These are phyloP conservation scores for Curvularia eragrostidis DNA, from an alignment of 2,329 filamentous ascomycete genomes.

Conservation along the genomic window DNA sequence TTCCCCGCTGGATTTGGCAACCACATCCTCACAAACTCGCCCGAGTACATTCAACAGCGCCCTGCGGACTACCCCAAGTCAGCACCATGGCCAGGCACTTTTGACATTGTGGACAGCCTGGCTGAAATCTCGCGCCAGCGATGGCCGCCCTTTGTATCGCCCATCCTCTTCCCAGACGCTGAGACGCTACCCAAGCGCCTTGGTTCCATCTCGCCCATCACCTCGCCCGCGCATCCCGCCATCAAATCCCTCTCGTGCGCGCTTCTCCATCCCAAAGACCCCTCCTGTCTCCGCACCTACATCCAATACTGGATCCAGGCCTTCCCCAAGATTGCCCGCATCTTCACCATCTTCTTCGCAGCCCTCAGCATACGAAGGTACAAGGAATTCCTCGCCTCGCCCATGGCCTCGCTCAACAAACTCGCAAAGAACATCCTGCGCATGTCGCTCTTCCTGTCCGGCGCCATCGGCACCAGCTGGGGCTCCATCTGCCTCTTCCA, in stretches of 20 bases:
- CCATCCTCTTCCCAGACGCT: conserved; percentile 80
- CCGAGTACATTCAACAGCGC: conserved; percentile 77
- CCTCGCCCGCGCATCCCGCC: conserved; percentile 82
- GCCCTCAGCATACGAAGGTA: conserved; percentile 73
- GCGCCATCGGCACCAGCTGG: conserved; percentile 87
- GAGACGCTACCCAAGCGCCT: conserved; percentile 70
- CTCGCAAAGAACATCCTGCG: conserved; percentile 74
- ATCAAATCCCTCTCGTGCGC: conserved; percentile 88
- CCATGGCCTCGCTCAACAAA: conserved; percentile 69
- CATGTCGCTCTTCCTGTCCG: conserved; percentile 78
- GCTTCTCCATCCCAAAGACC: conserved; percentile 83
- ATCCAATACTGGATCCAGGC: conserved; percentile 85
- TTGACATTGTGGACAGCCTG: conserved; percentile 80
- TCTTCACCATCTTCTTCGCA: conserved; percentile 78
- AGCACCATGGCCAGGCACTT: conserved; percentile 75
- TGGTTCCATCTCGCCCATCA: conserved; percentile 75
- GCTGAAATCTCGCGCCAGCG: conserved; percentile 79
- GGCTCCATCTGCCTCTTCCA: conserved; percentile 90
- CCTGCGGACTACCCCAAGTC: conserved; percentile 71
- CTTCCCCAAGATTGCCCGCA: conserved; percentile 78
- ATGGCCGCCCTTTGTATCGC: conserved; percentile 89
- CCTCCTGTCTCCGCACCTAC: conserved; percentile 86
- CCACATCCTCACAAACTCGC: conserved; percentile 74
- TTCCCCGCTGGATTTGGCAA: conserved; percentile 64
- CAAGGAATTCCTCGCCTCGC: conserved; percentile 71